Base-by-base conservation (phyloP, 352 stramenopile species). In the Halophytophthora batemanensis region DNA sequence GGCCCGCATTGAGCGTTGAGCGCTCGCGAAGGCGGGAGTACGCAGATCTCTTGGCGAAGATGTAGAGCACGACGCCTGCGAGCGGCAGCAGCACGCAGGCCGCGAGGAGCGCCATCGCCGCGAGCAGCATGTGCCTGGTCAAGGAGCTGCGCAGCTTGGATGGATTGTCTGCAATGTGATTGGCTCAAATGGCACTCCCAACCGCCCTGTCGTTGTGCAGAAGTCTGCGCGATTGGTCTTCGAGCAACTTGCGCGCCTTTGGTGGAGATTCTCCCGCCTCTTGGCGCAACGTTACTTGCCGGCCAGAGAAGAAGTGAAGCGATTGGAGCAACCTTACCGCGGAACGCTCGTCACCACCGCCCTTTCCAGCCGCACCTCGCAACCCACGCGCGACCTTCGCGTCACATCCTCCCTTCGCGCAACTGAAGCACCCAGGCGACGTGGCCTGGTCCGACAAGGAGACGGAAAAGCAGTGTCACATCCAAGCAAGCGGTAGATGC, bases 11-110 rank as follows among this genome's bases (percentile, higher is more conserved):
- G 13, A 29, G 37, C 14, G 52, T 57, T 22, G 61, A 34, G 31
- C 52, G 23, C 33, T 72, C 65, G 34, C 59, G 54, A 18, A 74
- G 65, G 5, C 59, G 60, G 19, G 58, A 45, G 25, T 77, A 84
- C n/a, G 64, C 44, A 22, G 65, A 64, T n/a, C 77, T 64, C 50
- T 71, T 69, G 42, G 55, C 67, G 41, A 66, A 64, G 6, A 86
- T 21, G 17, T 65, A 61, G 19, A 86, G 45, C n/a, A n/a, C n/a
- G n/a, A n/a, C n/a, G 28, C 45, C 55, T 14, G 59, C 36, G 17
- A 29, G 14, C 7, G 54, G 46, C 50, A n/a, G n/a, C n/a, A n/a
- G n/a, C n/a, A n/a, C n/a, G n/a, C n/a, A n/a, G 3, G 45, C 34
- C 4, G 22, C 17, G 15, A 73, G 39, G 13, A 66, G 28, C 57